These are phyloP conservation scores for Aureobasidium leucospermi DNA, from an alignment of 2,329 filamentous ascomycete genomes.

Conservation along the genomic window DNA sequence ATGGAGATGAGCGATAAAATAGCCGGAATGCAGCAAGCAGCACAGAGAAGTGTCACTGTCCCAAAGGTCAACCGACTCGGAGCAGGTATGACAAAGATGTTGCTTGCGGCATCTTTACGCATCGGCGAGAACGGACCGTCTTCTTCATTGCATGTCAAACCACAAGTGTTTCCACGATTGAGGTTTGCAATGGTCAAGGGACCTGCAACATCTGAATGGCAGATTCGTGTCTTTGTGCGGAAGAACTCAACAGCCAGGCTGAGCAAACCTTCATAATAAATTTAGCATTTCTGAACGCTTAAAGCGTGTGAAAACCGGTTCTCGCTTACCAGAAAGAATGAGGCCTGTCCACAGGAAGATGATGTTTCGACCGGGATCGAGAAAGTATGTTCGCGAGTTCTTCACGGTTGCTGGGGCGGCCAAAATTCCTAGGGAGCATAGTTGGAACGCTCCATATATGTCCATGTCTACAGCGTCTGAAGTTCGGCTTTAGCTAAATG, in stretches of 20 bases:
- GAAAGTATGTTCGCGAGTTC: slow-evolving; percentile 57
- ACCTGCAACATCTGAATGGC: slow-evolving; percentile 34
- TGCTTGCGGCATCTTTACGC: slow-evolving; percentile 47
- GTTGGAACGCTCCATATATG: slow-evolving; percentile 59
- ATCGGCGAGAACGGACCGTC: slow-evolving; percentile 49
- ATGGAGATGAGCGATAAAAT: slow-evolving; percentile 55
- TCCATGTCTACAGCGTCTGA: slow-evolving; percentile 62
- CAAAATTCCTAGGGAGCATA: slow-evolving; percentile 59
- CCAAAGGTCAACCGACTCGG: slow-evolving; percentile 51
- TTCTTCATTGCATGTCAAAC: slow-evolving; percentile 39
- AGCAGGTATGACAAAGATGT: slow-evolving; percentile 56
- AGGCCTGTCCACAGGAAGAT: slow-evolving; percentile 61
- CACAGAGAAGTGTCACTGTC: slow-evolving; percentile 53
- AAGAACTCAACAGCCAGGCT: slow-evolving; percentile 60
- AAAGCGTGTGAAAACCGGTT: too few species aligned
- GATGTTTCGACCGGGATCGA: slow-evolving; percentile 55
- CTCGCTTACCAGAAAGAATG: slow-evolving; percentile 48
- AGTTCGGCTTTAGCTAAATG: slow-evolving; percentile 14
- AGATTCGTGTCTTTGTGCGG: slow-evolving; percentile 41
- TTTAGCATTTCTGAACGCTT: neutral
- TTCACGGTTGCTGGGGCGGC: slow-evolving; percentile 56
- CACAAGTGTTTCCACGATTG: slow-evolving; percentile 32
- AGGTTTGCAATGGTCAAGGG: slow-evolving; percentile 10
- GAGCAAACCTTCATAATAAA: slow-evolving; percentile 43
- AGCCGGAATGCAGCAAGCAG: slow-evolving; percentile 58